Evolutionary conservation across 1,139 yeast genomes (phyloP).

Genomic region (Diutina mesorugosa): DNA sequence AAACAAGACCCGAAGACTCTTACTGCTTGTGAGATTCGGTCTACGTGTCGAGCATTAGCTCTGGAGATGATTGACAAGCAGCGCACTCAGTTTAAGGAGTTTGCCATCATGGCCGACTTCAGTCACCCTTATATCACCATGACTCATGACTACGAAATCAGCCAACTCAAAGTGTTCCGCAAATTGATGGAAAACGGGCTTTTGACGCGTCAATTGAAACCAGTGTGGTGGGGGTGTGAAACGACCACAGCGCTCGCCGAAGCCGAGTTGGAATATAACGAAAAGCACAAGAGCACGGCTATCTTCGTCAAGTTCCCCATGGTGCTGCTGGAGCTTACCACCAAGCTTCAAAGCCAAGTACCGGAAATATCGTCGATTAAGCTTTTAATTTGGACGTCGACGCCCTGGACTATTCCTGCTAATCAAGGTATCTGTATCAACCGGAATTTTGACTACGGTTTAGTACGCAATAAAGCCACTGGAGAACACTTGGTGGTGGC

Average conservation of each 20-base stretch:
- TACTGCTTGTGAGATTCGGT: constrained; percentile 39
- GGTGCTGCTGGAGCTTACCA: constrained; percentile 3
- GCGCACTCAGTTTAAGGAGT: constrained; percentile 45
- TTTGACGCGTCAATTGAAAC: constrained; percentile 75
- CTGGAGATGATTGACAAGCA: constrained; percentile 50
- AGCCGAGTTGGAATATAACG: constrained; percentile 84
- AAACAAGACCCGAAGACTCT: constrained; percentile 12
- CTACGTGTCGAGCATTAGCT: constrained; percentile 60
- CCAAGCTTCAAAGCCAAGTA: neutral
- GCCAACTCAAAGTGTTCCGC: constrained; percentile 62
- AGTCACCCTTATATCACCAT: constrained; percentile 60
- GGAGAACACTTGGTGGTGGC: constrained; percentile 40
- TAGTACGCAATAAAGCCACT: constrained; percentile 17
- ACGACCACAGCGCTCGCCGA: constrained; percentile 92
- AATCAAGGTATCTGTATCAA: constrained; percentile 76
- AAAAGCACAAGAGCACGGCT: constrained; percentile 58
- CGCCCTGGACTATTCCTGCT: constrained; percentile 95
- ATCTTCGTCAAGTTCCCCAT: constrained; percentile 62
- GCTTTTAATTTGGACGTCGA: constrained; percentile 83
- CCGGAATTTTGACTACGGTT: constrained; percentile 41
- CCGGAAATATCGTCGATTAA: constrained; percentile 6
- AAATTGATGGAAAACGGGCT: constrained; percentile 54
- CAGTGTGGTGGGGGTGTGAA: constrained; percentile 97
- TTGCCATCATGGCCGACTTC: constrained; percentile 83
- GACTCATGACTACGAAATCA: constrained; percentile 53